A percentile compares a stretch with the other conserved stretches of the same genome.
These are phyloP conservation scores for Pichia californica DNA, from an alignment of 805 yeast species.

Conservation along the genomic window DNA sequence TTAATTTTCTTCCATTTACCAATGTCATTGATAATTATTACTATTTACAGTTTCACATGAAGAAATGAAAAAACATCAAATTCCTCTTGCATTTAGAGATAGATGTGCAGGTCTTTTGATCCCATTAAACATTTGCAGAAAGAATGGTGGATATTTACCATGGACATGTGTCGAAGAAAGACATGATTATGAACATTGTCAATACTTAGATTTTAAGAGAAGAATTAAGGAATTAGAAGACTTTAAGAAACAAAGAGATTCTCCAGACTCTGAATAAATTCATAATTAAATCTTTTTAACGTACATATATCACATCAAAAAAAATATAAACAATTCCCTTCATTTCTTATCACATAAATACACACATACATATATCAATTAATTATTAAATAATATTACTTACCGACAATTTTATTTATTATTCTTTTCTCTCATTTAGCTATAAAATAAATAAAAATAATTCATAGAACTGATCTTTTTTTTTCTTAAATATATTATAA, in stretches of 20 bases:
- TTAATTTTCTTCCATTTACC: too few relatives aligned
- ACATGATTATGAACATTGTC: conserved; percentile 80
- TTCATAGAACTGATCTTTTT: background rate
- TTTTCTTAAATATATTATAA: background rate
- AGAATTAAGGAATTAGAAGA: conserved; percentile 67
- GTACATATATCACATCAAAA: too few relatives aligned
- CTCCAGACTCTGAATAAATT: background rate
- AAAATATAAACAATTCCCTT: background rate
- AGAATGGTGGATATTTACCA: conserved; percentile 50
- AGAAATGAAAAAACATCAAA: conserved; percentile 72
- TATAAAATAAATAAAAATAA: too few relatives aligned
- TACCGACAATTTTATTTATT: background rate
- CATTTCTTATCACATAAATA: too few relatives aligned
- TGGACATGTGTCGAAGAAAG: conserved; percentile 75
- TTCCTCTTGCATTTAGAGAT: conserved; percentile 77
- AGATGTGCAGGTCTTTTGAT: conserved; percentile 66
- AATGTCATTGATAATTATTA: too few relatives aligned
- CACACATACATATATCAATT: background rate
- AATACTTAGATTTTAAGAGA: conserved; percentile 73
- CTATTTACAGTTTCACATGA: conserved; percentile 70
- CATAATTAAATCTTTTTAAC: too few relatives aligned
- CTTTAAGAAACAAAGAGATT: conserved; percentile 37
- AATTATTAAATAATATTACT: background rate
- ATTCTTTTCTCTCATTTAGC: too few relatives aligned
- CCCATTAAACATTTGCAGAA: conserved; percentile 57